Evolutionary conservation across 2,329 filamentous ascomycete genomes (phyloP), one percentile per base, ranked within the genome.

Genomic region (Fusarium sp.): DNA sequence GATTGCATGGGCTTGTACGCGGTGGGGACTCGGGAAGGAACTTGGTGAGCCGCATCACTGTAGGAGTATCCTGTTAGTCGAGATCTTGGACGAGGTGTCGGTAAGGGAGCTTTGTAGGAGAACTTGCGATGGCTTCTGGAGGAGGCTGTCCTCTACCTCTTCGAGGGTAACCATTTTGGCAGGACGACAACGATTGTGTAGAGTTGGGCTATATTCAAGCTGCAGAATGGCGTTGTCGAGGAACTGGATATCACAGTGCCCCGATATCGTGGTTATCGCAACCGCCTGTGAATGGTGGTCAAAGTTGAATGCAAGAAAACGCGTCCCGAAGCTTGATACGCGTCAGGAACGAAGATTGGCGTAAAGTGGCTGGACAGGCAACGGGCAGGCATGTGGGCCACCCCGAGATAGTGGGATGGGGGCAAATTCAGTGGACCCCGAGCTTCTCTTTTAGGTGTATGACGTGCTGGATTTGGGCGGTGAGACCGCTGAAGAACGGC

Each of bases 1-100:
- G 92, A 93, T 64, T 91, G 85, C 31, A 97, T 88, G 1, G 96
- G 92, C 66, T 91, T 92, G 86, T 98, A 98, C 65, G 81, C 80
- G 10, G 88, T 88, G 74, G 86, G 76, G 56, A 83, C 85, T 65
- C 92, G 92, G 58, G 90, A 85, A 24, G 89, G 83, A 16, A 82
- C 78, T 35, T 82, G 76, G 33, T 83, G 82, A 48, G 81, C 77
- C 66, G 84, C 76, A 74, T 84, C 72, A 73, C 80, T 83, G 61
- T 39, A 33, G n/a, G 5, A 22, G 10, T 18, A 41, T 11, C 52
- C 6, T 52, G 63, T 72, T 43, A 75, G 69, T 52, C 18, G 6
- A 60, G 14, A 24, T 39, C 22, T 10, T 39, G 35, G 22, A 14
- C 22, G 31, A 33, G 41, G 16, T 4, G 33, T n/a, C 14, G 22